These are phyloP conservation scores for Diplodia seriata DNA, from an alignment of 2,329 filamentous ascomycete species.

Conservation along the genomic window DNA sequence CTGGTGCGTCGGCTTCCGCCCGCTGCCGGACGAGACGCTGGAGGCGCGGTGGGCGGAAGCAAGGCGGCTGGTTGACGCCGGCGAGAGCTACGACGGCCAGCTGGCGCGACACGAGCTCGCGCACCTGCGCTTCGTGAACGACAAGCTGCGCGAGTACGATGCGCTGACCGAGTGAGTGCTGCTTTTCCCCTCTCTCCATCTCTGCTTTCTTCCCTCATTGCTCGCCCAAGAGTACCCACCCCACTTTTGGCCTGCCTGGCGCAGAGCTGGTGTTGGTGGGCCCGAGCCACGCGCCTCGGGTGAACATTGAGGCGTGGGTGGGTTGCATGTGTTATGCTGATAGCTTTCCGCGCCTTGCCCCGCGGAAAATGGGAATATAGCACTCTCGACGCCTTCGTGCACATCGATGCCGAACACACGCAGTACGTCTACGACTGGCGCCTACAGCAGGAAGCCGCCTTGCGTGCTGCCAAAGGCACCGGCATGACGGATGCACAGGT, in stretches of 20 bases:
- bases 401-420: slow-evolving; percentile 75
- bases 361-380: slow-evolving; percentile 42
- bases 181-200: neutral
- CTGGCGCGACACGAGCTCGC: slow-evolving; percentile 60
- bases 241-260: neutral
- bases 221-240: neutral
- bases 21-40: slow-evolving; percentile 63
- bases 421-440: slow-evolving; percentile 86
- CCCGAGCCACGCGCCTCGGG: neutral
- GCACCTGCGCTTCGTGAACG: slow-evolving; percentile 64
- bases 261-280: neutral
- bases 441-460: slow-evolving; percentile 75
- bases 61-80: slow-evolving; percentile 53
- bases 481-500: slow-evolving; percentile 88
- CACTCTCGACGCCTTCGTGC: slow-evolving; percentile 65
- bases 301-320: neutral
- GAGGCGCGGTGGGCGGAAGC: slow-evolving; percentile 62
- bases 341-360: neutral
- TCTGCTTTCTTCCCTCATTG: neutral
- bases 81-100: slow-evolving; percentile 56
- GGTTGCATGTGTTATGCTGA: neutral
- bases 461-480: slow-evolving; percentile 69
- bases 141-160: slow-evolving; percentile 63
- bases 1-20: slow-evolving; percentile 86
- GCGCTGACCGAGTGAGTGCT: slow-evolving; percentile 59